These are phyloP conservation scores for Actinomortierella wolfii DNA, from an alignment of 371 early-diverging fungal genomes.

Conservation along the genomic window DNA sequence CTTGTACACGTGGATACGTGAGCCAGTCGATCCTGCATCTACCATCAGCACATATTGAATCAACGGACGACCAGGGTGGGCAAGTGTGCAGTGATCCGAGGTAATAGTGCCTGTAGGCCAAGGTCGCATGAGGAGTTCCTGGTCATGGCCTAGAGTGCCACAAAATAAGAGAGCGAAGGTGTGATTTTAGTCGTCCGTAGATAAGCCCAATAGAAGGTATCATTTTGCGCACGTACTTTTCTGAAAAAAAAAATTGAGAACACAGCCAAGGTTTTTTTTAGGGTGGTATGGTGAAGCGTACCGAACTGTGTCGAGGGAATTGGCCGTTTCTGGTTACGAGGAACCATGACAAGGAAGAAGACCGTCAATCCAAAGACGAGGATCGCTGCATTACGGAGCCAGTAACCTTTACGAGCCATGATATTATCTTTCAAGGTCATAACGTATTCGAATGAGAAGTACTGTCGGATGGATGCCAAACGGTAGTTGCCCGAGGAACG, in stretches of 20 bases:
- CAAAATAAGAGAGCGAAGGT: not conserved
- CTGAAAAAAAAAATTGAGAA: too few relatives aligned
- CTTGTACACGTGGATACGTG: conserved; percentile 94
- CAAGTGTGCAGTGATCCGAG: conserved; percentile 69
- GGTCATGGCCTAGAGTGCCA: not conserved
- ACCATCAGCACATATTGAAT: conserved; percentile 79
- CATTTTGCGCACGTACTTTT: too few relatives aligned
- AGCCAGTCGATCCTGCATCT: conserved; percentile 98
- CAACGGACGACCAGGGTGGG: conserved; percentile 61
- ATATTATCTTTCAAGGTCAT: conserved; percentile 36
- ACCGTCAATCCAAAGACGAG: conserved; percentile 36
- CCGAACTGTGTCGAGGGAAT: conserved; percentile 20
- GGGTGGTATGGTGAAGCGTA: conserved; percentile 2
- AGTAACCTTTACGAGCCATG: conserved; percentile 47
- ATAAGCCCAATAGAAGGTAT: too few relatives aligned
- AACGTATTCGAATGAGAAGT: conserved; percentile 9
- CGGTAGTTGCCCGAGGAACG: not conserved
- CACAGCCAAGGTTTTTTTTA: not conserved
- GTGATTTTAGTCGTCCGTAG: not conserved
- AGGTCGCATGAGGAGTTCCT: too few relatives aligned
- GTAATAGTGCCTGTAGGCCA: conserved; percentile 44
- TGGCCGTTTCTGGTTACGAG: conserved; percentile 19
- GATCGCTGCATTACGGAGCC: conserved; percentile 46
- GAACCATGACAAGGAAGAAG: conserved; percentile 43
- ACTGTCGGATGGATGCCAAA: not conserved